Evolutionary conservation across 176 grass and related monocot species (phyloP), one percentile per base, ranked within the genome.

Genomic region (Paspalum notatum): DNA sequence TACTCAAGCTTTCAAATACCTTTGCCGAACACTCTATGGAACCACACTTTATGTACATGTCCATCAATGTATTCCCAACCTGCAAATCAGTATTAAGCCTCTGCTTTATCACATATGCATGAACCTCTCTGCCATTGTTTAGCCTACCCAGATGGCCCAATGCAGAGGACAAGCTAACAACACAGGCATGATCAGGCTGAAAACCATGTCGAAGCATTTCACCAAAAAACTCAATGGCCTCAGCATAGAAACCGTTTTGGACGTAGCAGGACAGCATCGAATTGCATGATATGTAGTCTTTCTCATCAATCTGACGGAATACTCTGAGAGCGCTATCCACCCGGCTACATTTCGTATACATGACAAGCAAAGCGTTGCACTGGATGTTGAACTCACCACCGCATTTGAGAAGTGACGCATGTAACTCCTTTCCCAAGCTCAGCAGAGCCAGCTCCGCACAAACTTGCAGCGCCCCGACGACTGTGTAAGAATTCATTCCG

Each of bases 231-330:
- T 78, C 13, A 22, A 94, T 37, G 46, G 83, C 83, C 79, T 92
- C 83, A 45, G 56, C 75, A 56, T 84, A 94, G 32, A 78, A 86
- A 59, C 90, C 55, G 12, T 98, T 98, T 62, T 98, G 92, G 74
- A 98, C 63, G 6, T 86, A 98, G 67, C 90, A 89, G 22, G 95
- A 93, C 37, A 98, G 88, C 87, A 94, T 85, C 53, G 95, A 92
- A 66, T 94, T 98, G 92, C 95, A 98, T 60, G 95, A 92, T 76
- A 98, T 82, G 72, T 91, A 81, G 56, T 94, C 92, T 75, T 77
- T 94, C 22, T 91, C 84, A 81, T 40, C 73, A 80, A 93, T 92
- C 47, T 92, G 70, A 65, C 20, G 0, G 49, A 98, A 98, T 18
- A 92, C 88, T 75, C 67, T 77, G 9, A 43, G 17, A 38, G 92